Evolutionary conservation across 352 stramenopile genomes (phyloP).

Genomic region (Pythium oligandrum): DNA sequence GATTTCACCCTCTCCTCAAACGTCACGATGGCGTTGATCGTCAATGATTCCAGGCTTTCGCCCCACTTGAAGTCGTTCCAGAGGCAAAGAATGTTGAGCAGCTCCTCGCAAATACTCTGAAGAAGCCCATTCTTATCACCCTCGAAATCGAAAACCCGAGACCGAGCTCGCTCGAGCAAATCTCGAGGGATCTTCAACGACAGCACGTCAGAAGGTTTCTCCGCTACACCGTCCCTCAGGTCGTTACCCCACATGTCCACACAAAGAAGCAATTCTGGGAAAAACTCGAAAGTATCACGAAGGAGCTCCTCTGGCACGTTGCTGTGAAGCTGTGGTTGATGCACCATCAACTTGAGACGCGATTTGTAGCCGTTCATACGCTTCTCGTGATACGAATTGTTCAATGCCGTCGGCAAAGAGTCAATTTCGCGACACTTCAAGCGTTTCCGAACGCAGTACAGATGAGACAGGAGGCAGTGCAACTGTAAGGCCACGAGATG

Average conservation of each 20-base stretch:
- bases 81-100: constrained; percentile 64
- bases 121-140: constrained; percentile 49
- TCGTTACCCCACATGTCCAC: constrained; percentile 51
- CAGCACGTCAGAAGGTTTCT: neutral
- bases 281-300: constrained; percentile 62
- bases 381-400: constrained; percentile 71
- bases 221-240: no score
- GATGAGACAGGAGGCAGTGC: constrained; percentile 61
- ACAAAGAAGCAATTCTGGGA: constrained; percentile 58
- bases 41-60: constrained; percentile 40
- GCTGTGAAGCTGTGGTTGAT: constrained; percentile 30
- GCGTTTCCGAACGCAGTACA: constrained; percentile 58
- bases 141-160: constrained; percentile 53
- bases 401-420: constrained; percentile 52
- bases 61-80: constrained; percentile 82
- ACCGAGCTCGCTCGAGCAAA: constrained; percentile 38
- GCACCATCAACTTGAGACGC: constrained; percentile 53
- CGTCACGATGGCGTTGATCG: constrained; percentile 39
- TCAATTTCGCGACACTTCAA: constrained; percentile 49
- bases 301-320: constrained; percentile 42
- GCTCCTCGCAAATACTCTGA: constrained; percentile 65
- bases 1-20: constrained; percentile 61
- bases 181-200: constrained; percentile 25
- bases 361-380: constrained; percentile 75
- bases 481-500: constrained; percentile 74